Base-by-base conservation (phyloP, 2,329 filamentous ascomycete species). In the Cladobotryum mycophilum region DNA sequence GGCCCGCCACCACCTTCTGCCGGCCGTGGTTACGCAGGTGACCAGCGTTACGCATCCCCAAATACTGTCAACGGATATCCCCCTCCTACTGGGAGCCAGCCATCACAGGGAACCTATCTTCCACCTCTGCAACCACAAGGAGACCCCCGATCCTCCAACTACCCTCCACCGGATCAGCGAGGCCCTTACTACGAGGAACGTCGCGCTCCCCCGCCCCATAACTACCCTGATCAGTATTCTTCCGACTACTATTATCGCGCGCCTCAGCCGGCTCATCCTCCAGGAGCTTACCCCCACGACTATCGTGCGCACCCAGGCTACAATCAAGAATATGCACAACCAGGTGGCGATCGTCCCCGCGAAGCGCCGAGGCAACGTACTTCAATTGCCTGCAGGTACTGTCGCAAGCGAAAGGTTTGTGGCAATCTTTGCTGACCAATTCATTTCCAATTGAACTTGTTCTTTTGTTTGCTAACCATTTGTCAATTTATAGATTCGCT, bases 331-430 rank as follows among this genome's bases (percentile, higher is more conserved):
- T 71, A 69, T 46, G 66, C 57, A 6, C 63, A 63, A 40, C 55
- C 63, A 15, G 69, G 66, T 37, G 66, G 59, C 17, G 64, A 25
- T 64, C 69, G 35, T 64, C 68, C 15, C 12, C 35, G 48, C 15
- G 74, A 77, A 17, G 79, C 79, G 3, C 79, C 79, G 1, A 69
- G 79, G 18, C 79, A 82, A 61, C 70, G 79, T 30, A 82, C 79
- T 2, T 81, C 78, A 0, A 82, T 82, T 56, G 79, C 79, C 4
- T 82, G 79, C 61, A 72, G 76, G 48, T 82, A 82, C 55, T 82
- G 79, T 60, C 67, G 79, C n/a, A 80, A 81, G 63, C 70, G 79
- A 61, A 82, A 82, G 75, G 79, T 82, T 59, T 43, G 62, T 56
- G 41, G 40, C 3, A 17, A 36, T 13, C 42, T 41, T 17, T 14